phyloP scores from a whole-genome alignment of 2,329 filamentous ascomycete genomes.

The Amauroascus verrucosus region DNA sequence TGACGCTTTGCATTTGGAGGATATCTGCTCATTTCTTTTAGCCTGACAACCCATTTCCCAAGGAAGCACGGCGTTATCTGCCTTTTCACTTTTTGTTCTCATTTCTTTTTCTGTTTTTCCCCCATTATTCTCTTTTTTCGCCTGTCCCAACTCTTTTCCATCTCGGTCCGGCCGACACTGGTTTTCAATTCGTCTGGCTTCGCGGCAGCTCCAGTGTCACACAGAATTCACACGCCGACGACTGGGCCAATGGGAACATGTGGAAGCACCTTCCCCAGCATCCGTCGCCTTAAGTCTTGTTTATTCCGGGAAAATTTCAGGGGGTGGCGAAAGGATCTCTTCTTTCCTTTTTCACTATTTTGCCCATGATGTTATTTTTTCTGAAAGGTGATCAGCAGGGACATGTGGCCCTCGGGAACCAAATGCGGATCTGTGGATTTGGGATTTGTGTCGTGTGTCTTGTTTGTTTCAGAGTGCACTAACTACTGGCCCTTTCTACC shows the following conservation, averaged over 20 bases:
- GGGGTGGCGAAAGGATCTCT: conserved; percentile 4
- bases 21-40: conserved; percentile 6
- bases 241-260: conserved; percentile 4
- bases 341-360: too few relatives aligned
- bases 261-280: too few relatives aligned
- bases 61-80: background rate
- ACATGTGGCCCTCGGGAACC: background rate
- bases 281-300: too few relatives aligned
- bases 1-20: conserved; percentile 7
- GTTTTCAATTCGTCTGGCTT: background rate
- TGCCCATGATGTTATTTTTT: too few relatives aligned
- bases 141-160: background rate
- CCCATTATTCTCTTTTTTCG: background rate
- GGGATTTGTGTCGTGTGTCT: too few relatives aligned
- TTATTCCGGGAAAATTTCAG: too few relatives aligned
- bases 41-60: background rate
- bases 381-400: background rate
- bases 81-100: background rate
- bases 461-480: too few relatives aligned
- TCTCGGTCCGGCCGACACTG: background rate
- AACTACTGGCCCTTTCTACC: background rate
- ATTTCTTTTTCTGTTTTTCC: background rate
- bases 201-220: background rate
- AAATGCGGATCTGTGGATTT: too few relatives aligned
- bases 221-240: background rate